A percentile compares a stretch with the other conserved stretches of the same genome.
These are phyloP conservation scores for Clarkia xantiana DNA, from an alignment of 345 rosid species.

Conservation along the genomic window DNA sequence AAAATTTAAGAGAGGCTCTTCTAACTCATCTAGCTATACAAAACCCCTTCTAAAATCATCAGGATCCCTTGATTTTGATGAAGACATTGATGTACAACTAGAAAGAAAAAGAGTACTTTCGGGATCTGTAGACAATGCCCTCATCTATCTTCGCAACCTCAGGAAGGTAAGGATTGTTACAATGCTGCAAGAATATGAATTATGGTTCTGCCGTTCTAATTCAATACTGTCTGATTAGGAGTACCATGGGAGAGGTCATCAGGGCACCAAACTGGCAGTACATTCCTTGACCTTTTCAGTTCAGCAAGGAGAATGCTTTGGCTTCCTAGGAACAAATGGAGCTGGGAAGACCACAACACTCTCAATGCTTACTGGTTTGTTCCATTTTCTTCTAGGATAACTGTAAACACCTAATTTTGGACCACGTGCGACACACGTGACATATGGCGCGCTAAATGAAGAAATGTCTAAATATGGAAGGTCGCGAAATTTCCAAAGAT, in stretches of 20 bases:
- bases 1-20: conserved; percentile 14
- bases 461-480: no score
- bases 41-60: conserved; percentile 64
- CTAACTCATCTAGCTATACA: conserved; percentile 22
- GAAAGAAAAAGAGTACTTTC: conserved; percentile 78
- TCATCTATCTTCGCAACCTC: conserved; percentile 65
- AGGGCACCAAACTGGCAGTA: conserved; percentile 65
- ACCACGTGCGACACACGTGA: no score
- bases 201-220: background rate
- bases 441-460: no score
- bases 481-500: no score
- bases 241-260: conserved; percentile 48
- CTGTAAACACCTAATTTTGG: no score
- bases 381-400: background rate
- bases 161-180: conserved; percentile 41
- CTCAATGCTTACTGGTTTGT: conserved; percentile 80
- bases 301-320: conserved; percentile 94
- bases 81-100: conserved; percentile 65
- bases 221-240: conserved; percentile 28
- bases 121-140: conserved; percentile 47
- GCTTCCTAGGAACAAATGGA: conserved; percentile 96
- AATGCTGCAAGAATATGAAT: background rate
- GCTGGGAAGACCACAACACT: conserved; percentile 96
- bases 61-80: conserved; percentile 34
- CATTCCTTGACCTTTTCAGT: conserved; percentile 84